Evolutionary conservation across 331 rosid genomes (phyloP).

Genomic region (Stylosanthes scabra): DNA sequence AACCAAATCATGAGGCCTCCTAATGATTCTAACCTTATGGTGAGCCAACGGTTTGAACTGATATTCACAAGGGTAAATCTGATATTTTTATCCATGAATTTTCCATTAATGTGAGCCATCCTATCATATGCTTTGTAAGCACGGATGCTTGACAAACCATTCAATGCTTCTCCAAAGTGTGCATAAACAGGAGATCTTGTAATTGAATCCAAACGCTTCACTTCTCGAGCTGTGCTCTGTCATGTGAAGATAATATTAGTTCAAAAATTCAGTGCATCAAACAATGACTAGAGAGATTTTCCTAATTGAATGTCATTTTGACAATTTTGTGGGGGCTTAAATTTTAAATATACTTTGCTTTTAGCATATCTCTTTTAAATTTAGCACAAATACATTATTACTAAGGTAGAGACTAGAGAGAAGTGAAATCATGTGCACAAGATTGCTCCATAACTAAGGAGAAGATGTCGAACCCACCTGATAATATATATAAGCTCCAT

Average conservation of each 20-base stretch:
- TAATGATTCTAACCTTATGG: slow-evolving; percentile 71
- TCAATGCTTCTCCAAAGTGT: slow-evolving; percentile 90
- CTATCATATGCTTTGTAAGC: slow-evolving; percentile 86
- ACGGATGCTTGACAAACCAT: slow-evolving; percentile 81
- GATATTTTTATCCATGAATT: slow-evolving; percentile 81
- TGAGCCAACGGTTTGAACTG: slow-evolving; percentile 79
- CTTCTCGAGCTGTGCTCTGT: slow-evolving; percentile 88
- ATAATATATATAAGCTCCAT: slow-evolving; percentile 79
- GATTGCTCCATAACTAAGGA: slow-evolving; percentile 7
- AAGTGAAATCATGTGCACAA: background rate
- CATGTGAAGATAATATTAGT: background rate
- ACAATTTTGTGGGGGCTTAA: background rate
- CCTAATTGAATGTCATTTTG: slow-evolving; percentile 6
- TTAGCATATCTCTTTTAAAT: background rate
- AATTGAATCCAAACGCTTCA: slow-evolving; percentile 86
- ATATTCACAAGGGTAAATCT: slow-evolving; percentile 71
- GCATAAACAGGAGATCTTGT: slow-evolving; percentile 94
- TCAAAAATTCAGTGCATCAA: slow-evolving; percentile 23
- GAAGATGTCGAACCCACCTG: slow-evolving; percentile 59
- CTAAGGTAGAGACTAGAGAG: background rate
- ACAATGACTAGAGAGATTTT: background rate
- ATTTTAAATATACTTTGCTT: background rate
- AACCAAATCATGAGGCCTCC: slow-evolving; percentile 96
- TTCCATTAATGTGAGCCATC: slow-evolving; percentile 76
- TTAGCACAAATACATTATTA: slow-evolving; percentile 9